Conservation (phyloP, 2,329 filamentous ascomycete genomes). For the Xylaria hypoxylon region DNA sequence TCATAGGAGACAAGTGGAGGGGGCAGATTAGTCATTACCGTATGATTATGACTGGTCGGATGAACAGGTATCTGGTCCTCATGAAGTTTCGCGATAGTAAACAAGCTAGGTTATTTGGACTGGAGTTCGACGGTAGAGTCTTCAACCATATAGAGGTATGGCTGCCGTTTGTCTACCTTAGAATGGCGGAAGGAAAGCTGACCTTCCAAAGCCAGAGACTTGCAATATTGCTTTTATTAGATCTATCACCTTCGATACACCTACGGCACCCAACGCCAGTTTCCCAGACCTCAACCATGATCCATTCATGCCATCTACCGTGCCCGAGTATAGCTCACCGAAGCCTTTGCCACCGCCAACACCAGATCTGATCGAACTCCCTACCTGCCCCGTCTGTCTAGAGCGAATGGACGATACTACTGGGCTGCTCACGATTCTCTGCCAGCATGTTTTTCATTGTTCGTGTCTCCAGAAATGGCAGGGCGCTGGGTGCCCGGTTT, state of each 20-base stretch:
- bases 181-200: slow-evolving; percentile 39
- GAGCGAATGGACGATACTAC: slow-evolving; percentile 99
- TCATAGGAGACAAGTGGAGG: slow-evolving; percentile 88
- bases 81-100: slow-evolving; percentile 88
- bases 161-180: slow-evolving; percentile 35
- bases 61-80: slow-evolving; percentile 93
- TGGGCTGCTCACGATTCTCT: slow-evolving; percentile 93
- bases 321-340: slow-evolving; percentile 57
- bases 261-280: slow-evolving; percentile 59
- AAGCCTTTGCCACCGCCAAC: slow-evolving; percentile 76
- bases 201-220: slow-evolving; percentile 77
- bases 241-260: slow-evolving; percentile 84
- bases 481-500: slow-evolving; percentile 92
- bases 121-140: slow-evolving; percentile 89
- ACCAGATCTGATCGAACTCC: slow-evolving; percentile 87
- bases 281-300: slow-evolving; percentile 73
- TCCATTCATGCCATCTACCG: slow-evolving; percentile 67
- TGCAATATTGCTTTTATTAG: slow-evolving; percentile 96
- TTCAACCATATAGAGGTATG: slow-evolving; percentile 91
- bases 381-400: slow-evolving; percentile 94
- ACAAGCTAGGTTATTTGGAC: slow-evolving; percentile 82
- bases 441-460: slow-evolving; percentile 98
- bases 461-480: slow-evolving; percentile 97
- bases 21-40: slow-evolving; percentile 91
- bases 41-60: slow-evolving; percentile 88